These are phyloP conservation scores for Cucumis cinereus DNA, from an alignment of 306 rosid species.

Conservation along the genomic window DNA sequence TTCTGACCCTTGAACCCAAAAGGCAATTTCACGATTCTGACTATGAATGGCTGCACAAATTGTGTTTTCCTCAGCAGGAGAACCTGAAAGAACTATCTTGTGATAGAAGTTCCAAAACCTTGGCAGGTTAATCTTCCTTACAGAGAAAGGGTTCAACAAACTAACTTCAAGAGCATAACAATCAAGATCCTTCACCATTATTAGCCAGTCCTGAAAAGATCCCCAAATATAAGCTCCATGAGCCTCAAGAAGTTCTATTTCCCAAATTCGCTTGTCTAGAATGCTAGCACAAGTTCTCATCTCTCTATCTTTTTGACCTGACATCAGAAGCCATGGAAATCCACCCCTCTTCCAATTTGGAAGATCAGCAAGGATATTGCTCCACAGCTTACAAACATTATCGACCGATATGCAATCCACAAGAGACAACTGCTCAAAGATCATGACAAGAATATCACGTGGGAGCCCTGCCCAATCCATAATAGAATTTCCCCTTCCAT, in stretches of 20 bases:
- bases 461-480: constrained; percentile 43
- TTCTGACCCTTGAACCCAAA: constrained; percentile 29
- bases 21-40: constrained; percentile 26
- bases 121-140: constrained; percentile 30
- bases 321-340: constrained; percentile 46
- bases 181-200: constrained; percentile 25
- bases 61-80: constrained; percentile 23
- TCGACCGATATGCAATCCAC: constrained; percentile 39
- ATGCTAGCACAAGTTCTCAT: constrained; percentile 36
- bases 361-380: constrained; percentile 30
- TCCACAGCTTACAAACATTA: constrained; percentile 47
- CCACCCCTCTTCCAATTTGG: constrained; percentile 34
- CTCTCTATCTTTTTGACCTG: constrained; percentile 35
- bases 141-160: constrained; percentile 43
- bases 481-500: background rate
- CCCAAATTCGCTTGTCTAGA: constrained; percentile 44
- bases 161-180: constrained; percentile 24
- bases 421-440: constrained; percentile 24
- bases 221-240: constrained; percentile 50
- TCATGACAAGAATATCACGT: constrained; percentile 17
- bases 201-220: constrained; percentile 48
- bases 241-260: constrained; percentile 29
- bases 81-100: constrained; percentile 42
- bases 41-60: constrained; percentile 43
- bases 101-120: constrained; percentile 46